phyloP scores from a whole-genome alignment of 75 land plant genomes.

The Adiantum capillusveneris region DNA sequence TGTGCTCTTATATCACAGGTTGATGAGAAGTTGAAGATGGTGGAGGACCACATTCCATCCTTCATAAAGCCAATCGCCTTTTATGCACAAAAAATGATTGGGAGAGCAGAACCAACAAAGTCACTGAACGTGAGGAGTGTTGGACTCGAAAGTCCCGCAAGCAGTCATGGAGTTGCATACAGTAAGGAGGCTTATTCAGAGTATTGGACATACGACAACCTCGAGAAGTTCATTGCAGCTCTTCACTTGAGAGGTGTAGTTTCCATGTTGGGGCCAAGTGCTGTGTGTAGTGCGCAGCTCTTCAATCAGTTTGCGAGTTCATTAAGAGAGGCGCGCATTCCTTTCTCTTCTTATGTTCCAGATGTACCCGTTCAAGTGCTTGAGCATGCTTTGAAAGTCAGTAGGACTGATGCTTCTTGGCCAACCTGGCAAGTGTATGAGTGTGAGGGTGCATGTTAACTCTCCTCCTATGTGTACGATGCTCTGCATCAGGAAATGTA shows the following conservation, averaged over 20 bases:
- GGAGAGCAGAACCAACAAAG: conserved; percentile 58
- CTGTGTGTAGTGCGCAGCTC: conserved; percentile 48
- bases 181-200: conserved; percentile 68
- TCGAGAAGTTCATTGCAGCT: conserved; percentile 46
- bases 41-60: conserved; percentile 46
- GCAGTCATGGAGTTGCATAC: conserved; percentile 9
- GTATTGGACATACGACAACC: conserved; percentile 37
- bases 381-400: conserved; percentile 32
- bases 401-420: no score
- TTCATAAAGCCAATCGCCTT: conserved; percentile 45
- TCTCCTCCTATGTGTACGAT: no score
- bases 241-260: conserved; percentile 59
- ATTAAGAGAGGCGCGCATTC: conserved; percentile 43
- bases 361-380: conserved; percentile 67
- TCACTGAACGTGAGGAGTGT: conserved; percentile 37
- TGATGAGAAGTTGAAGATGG: conserved; percentile 41
- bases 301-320: conserved; percentile 45
- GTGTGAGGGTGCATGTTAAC: no score
- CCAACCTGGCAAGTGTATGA: no score
- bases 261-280: conserved; percentile 48
- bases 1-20: conserved; percentile 35
- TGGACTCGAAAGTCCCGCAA: background rate
- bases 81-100: conserved; percentile 40
- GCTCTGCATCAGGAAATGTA: no score
- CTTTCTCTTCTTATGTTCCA: conserved; percentile 47